Base-by-base conservation (phyloP, 2,329 filamentous ascomycete species). In the Venturia effusa region DNA sequence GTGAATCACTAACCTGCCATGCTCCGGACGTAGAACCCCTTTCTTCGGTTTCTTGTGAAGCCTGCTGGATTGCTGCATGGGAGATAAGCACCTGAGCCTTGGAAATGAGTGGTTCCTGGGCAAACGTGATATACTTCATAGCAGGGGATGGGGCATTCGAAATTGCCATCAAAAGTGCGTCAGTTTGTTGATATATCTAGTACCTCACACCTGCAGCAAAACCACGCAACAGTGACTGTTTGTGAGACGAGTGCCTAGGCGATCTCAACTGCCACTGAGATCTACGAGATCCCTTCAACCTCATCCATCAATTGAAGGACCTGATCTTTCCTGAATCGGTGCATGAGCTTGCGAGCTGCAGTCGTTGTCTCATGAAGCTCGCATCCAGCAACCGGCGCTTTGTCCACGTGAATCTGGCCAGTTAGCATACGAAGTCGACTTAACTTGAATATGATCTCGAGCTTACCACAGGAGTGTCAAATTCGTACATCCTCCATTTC, bases 401-500 rank as follows among this genome's bases (percentile, higher is more conserved):
- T 86, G 76, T 85, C 86, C 66, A 92, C 76, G 70, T 87, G 84
- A 37, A 87, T 77, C 81, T 83, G 65, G 59, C 32, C 37, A 32
- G n/a, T 37, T 13, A 27, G 32, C 40, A 64, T 69, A 66, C 51
- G n/a, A 22, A 15, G 4, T 13, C 10, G 13, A 37, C 19, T 4
- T 2, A 10, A 13, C 10, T 37, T 59, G 34, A 55, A 11, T 63
- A 45, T 39, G n/a, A 30, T 10, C n/a, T 19, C 15, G 32, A 24
- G 43, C 76, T 70, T 78, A 92, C 89, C 70, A 92, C 89, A 0
- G 89, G 89, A 8, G 90, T 89, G 68, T 93, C 89, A 72, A 92
- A 90, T 65, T 92, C 89, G 71, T 93, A 93, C 0, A 91, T 71
- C 70, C 83, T 85, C 89, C 89, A 93, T 30, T 78, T 76, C 66